phyloP scores from a whole-genome alignment of 257 asterid species.

The Dorcoceras hygrometricum region DNA sequence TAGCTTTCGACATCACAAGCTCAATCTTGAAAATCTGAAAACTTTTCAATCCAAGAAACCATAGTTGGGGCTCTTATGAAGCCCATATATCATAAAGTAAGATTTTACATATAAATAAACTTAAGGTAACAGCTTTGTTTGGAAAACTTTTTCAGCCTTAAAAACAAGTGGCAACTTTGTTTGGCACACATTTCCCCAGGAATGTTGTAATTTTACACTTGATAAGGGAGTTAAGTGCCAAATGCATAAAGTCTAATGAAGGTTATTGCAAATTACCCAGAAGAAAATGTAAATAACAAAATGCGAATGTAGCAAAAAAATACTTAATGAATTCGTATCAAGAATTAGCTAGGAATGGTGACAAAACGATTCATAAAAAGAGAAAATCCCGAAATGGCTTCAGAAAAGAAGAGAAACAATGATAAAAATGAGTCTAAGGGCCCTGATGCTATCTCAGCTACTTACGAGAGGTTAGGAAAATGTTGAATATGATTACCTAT shows the following conservation, averaged over 20 bases:
- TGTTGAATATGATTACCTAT: constrained; percentile 47
- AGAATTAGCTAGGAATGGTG: constrained; percentile 13
- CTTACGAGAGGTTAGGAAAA: constrained; percentile 7
- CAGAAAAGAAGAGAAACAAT: not conserved
- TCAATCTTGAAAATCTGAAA: constrained; percentile 10
- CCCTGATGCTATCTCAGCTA: constrained; percentile 4
- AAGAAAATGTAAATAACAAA: constrained; percentile 7
- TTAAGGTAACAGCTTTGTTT: not conserved
- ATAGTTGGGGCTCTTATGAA: not conserved
- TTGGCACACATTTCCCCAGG: too few relatives aligned
- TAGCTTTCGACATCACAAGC: constrained; percentile 12
- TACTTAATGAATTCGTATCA: not conserved
- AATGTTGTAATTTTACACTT: too few relatives aligned
- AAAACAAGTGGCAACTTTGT: constrained; percentile 5
- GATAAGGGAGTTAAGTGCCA: too few relatives aligned
- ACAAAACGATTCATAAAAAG: constrained; percentile 12
- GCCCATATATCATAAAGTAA: not conserved
- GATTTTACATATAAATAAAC: constrained; percentile 12
- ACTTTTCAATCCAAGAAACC: constrained; percentile 1
- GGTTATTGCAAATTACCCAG: too few relatives aligned
- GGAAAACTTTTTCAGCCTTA: not conserved
- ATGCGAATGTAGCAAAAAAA: constrained; percentile 10
- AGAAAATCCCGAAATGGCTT: constrained; percentile 18
- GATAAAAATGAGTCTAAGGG: constrained; percentile 12
- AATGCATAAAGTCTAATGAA: too few relatives aligned